A percentile compares a stretch with the other conserved stretches of the same genome.
Conservation (phyloP, 1,139 yeast genomes). For the Wickerhamomyces sp. region DNA sequence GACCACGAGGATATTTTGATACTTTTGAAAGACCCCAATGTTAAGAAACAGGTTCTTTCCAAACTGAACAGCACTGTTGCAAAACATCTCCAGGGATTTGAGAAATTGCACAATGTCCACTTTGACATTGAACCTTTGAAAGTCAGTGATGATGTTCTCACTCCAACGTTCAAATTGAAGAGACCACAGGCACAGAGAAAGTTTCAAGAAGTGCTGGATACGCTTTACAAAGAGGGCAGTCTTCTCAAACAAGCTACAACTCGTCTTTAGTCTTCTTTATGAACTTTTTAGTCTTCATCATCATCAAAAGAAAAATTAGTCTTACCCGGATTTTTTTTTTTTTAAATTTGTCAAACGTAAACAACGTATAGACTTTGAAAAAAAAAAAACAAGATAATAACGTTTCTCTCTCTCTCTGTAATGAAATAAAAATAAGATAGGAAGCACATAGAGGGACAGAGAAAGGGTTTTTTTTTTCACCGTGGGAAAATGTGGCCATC, state of each 20-base stretch:
- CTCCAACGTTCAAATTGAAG: conserved; percentile 50
- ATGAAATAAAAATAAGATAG: too few species aligned
- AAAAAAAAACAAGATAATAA: too few species aligned
- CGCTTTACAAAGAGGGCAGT: conserved; percentile 47
- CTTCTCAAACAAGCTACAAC: background rate
- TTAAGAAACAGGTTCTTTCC: conserved; percentile 27
- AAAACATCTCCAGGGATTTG: conserved; percentile 30
- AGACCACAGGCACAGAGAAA: conserved; percentile 42
- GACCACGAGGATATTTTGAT: conserved; percentile 14
- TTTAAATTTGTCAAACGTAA: too few species aligned
- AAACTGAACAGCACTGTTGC: conserved; percentile 28
- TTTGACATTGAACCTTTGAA: conserved; percentile 46
- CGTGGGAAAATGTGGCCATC: conserved; percentile 49
- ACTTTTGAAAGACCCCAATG: conserved; percentile 21
- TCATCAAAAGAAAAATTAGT: too few species aligned
- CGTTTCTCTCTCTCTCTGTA: too few species aligned
- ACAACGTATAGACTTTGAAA: too few species aligned
- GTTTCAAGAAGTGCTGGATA: conserved; percentile 37
- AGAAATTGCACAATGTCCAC: conserved; percentile 41
- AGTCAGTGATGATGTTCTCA: conserved; percentile 41
- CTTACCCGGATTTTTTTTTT: too few species aligned
- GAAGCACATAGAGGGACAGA: too few species aligned
- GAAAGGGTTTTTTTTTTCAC: too few species aligned
- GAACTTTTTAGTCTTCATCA: too few species aligned
- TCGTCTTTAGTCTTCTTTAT: too few species aligned